Percentiles rank a stretch among this genome's conserved stretches.
These are phyloP conservation scores for Hypoxylon lienhwacheense DNA, from an alignment of 495 filamentous ascomycete species.

Conservation along the genomic window DNA sequence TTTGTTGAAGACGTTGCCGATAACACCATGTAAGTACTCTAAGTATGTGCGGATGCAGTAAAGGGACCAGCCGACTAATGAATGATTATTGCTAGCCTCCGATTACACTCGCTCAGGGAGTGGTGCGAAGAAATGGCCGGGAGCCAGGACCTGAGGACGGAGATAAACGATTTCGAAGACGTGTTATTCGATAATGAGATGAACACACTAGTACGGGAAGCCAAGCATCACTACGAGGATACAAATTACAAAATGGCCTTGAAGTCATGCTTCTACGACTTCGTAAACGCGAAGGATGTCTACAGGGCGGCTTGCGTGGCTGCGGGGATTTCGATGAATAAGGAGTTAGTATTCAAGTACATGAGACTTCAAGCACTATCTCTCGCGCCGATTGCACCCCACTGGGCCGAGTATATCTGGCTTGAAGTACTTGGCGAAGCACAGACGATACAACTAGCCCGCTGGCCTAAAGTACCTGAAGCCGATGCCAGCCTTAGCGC, in stretches of 20 bases:
- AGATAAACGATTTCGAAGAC: slow-evolving; percentile 79
- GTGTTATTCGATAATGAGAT: slow-evolving; percentile 91
- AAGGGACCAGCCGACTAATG: neutral
- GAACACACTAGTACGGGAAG: slow-evolving; percentile 76
- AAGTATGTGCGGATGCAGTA: neutral
- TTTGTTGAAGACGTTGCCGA: slow-evolving; percentile 95
- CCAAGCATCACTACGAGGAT: slow-evolving; percentile 72
- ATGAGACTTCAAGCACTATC: slow-evolving; percentile 84
- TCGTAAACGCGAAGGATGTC: slow-evolving; percentile 77
- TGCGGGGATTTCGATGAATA: slow-evolving; percentile 80
- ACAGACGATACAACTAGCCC: slow-evolving; percentile 74
- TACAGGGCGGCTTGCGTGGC: slow-evolving; percentile 81
- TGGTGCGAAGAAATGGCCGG: slow-evolving; percentile 87
- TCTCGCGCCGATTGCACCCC: slow-evolving; percentile 69
- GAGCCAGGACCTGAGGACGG: slow-evolving; percentile 68
- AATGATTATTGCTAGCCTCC: slow-evolving; percentile 46
- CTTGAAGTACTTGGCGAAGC: slow-evolving; percentile 78
- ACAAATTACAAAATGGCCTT: slow-evolving; percentile 90
- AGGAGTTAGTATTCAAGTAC: slow-evolving; percentile 72
- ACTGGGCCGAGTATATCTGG: slow-evolving; percentile 96
- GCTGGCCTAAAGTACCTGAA: slow-evolving; percentile 72
- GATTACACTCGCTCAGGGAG: slow-evolving; percentile 81
- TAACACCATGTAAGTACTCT: slow-evolving; percentile 62
- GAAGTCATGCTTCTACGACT: slow-evolving; percentile 87
- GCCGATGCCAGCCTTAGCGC: slow-evolving; percentile 67